Evolutionary conservation across 331 rosid species (phyloP), one percentile per base, ranked within the genome.

Genomic region (Stylosanthes scabra): DNA sequence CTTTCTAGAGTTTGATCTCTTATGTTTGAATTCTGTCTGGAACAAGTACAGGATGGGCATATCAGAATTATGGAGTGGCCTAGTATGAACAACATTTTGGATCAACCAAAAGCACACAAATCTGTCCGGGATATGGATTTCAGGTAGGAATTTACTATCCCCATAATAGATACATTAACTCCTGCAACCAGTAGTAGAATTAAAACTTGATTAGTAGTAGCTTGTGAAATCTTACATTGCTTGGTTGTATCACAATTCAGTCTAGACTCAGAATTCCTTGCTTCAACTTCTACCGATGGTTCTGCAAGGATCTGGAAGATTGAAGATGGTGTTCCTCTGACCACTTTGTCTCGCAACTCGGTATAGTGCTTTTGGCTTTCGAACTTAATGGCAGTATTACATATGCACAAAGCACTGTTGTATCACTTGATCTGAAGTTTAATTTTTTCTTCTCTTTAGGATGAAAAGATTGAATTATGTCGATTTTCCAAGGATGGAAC

Each of bases 401-500:
- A 31, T 47, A 41, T 16, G 51, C 34, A 9, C 29, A 34, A 59
- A 31, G 37, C 37, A 60, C 66, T 6, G 50, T 71, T 56, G 50
- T 58, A 66, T 52, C 9, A 28, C 66, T 72, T 70, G 60, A 71
- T 51, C 31, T 13, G 10, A 72, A 51, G 55, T 1, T 52, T 71
- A 39, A 13, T n/a, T 42, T 52, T 52, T 73, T 34, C 29, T 63
- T 16, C 11, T 81, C 58, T 49, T 12, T 47, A 94, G 99, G 97
- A 89, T 75, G 99, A 94, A 84, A 86, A 82, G 70, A 89, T 94
- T 84, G 96, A 91, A 78, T 83, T 94, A 60, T 94, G 99, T 74
- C 89, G 93, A 64, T 94, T 94, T 81, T 94, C 99, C 16, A 91
- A 90, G 88, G 99, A 91, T 51, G 99, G 96, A 70, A 91, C 96